Conservation (phyloP, 371 early-diverging fungal species). For the Lichtheimia hyalospora region DNA sequence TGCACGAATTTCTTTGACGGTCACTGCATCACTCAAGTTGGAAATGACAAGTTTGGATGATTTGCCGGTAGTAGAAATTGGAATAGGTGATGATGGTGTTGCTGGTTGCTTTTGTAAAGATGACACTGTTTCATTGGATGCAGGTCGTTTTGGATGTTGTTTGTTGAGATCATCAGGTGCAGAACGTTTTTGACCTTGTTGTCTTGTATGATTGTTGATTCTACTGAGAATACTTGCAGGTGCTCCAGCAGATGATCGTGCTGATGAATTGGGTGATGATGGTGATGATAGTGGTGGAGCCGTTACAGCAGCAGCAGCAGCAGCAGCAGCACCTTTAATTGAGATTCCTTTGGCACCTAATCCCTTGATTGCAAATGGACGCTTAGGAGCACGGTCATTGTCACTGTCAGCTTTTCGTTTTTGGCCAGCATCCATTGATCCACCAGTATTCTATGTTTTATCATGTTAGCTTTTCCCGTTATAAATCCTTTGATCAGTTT, state of each 20-base stretch:
- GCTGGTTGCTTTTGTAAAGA: neutral
- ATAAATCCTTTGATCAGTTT: neutral
- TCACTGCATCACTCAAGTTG: neutral
- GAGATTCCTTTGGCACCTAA: constrained; percentile 2
- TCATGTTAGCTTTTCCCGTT: neutral
- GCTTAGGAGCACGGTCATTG: neutral
- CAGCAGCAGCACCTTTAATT: constrained; percentile 9
- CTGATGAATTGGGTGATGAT: neutral
- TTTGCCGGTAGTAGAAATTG: constrained; percentile 3
- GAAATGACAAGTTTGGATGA: neutral
- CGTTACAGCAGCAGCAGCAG: constrained; percentile 1
- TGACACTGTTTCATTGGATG: neutral
- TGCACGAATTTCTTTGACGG: neutral
- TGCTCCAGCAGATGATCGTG: neutral
- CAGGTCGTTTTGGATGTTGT: neutral
- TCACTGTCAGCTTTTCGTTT: neutral
- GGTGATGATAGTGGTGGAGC: neutral
- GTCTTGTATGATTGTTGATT: neutral
- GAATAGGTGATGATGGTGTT: constrained; percentile 3
- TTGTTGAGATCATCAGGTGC: neutral
- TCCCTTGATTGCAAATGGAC: neutral
- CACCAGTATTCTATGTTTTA: no score
- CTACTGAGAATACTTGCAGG: neutral
- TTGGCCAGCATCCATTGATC: neutral
- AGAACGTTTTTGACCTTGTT: neutral